These are phyloP conservation scores for Nectriaceae sp. DNA, from an alignment of 2,329 filamentous ascomycete genomes.

Conservation along the genomic window DNA sequence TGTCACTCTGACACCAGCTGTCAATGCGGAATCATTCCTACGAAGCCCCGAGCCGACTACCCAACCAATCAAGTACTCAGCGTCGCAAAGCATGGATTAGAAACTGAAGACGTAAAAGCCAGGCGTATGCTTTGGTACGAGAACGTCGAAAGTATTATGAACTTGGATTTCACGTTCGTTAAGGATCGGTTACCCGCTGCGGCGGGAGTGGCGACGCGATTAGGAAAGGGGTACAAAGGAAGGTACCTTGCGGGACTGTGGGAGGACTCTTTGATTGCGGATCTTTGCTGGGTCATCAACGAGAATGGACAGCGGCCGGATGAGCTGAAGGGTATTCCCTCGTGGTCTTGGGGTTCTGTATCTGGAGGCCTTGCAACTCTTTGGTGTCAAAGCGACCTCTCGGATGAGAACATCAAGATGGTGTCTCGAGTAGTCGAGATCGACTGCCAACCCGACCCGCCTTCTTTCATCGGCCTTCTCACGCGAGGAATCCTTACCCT, in stretches of 20 bases:
- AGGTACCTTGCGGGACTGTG: slow-evolving; percentile 16
- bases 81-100: slow-evolving; percentile 6
- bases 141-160: slow-evolving; percentile 17
- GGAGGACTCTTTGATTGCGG: slow-evolving; percentile 12
- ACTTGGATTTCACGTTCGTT: slow-evolving; percentile 15
- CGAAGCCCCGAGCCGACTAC: slow-evolving; percentile 3
- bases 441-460: slow-evolving; percentile 14
- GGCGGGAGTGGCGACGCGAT: slow-evolving; percentile 9
- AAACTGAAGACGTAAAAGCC: not conserved
- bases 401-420: slow-evolving; percentile 2
- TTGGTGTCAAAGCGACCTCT: slow-evolving; percentile 12
- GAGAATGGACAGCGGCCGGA: slow-evolving; percentile 9
- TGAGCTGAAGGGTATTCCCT: slow-evolving; percentile 10
- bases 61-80: slow-evolving; percentile 14
- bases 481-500: slow-evolving; percentile 6
- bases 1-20: slow-evolving; percentile 16
- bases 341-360: slow-evolving; percentile 20
- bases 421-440: slow-evolving; percentile 3
- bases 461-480: slow-evolving; percentile 9
- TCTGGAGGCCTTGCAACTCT: slow-evolving; percentile 10
- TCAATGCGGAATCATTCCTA: slow-evolving; percentile 13
- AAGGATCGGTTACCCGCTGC: slow-evolving; percentile 13
- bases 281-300: slow-evolving; percentile 15
- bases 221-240: slow-evolving; percentile 5
- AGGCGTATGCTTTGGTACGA: slow-evolving; percentile 14